phyloP scores from a whole-genome alignment of 2,329 filamentous ascomycete genomes.

The Monilinia polystroma region DNA sequence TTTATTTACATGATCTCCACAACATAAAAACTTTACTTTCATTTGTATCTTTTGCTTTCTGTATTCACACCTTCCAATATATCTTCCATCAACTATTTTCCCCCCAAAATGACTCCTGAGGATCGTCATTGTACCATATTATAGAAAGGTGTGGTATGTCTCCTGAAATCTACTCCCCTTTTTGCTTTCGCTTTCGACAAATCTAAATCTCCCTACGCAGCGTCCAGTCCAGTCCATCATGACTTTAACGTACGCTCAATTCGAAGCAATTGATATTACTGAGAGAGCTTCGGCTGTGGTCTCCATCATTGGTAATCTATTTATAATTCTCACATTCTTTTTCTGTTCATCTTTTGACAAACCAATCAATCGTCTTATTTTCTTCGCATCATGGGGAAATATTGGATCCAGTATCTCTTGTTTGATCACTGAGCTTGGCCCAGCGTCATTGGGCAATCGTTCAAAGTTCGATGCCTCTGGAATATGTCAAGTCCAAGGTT shows the following conservation, averaged over 20 bases:
- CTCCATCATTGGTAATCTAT: slow-evolving; percentile 52
- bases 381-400: slow-evolving; percentile 59
- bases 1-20: not conserved
- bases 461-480: slow-evolving; percentile 2
- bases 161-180: not conserved
- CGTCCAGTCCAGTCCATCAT: not conserved
- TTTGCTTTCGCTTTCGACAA: not conserved
- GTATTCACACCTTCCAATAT: not conserved
- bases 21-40: slow-evolving; percentile 4
- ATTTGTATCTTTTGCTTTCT: not conserved
- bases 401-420: slow-evolving; percentile 55
- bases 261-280: not conserved
- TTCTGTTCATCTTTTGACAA: slow-evolving; percentile 51
- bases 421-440: slow-evolving; percentile 51
- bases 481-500: slow-evolving; percentile 67
- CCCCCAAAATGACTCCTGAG: slow-evolving; percentile 2
- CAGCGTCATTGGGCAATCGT: slow-evolving; percentile 5
- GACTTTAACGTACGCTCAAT: slow-evolving; percentile 23
- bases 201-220: not conserved
- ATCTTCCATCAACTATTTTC: too few relatives aligned
- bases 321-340: slow-evolving; percentile 54
- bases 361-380: slow-evolving; percentile 58
- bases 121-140: slow-evolving; percentile 14
- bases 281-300: slow-evolving; percentile 46
- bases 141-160: slow-evolving; percentile 13